Conservation (phyloP, 1,284 basidiomycete species). For the Ustilago hordei region DNA sequence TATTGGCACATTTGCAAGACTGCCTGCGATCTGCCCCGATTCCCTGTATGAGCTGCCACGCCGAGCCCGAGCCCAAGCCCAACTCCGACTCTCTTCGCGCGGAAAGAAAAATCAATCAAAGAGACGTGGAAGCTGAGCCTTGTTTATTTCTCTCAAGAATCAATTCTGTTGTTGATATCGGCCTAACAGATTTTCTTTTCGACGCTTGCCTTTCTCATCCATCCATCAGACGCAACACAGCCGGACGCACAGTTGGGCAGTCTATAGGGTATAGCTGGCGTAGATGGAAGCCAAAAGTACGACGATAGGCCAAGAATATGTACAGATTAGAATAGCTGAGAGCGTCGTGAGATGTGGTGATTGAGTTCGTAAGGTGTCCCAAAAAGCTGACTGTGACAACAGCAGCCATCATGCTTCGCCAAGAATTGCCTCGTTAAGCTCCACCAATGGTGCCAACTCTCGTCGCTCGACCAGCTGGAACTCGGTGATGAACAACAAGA, state of each 20-base stretch:
- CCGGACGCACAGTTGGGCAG: not conserved
- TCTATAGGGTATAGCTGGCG: constrained; percentile 12
- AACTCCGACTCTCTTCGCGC: constrained; percentile 9
- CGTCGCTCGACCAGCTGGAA: constrained; percentile 98
- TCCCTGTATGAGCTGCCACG: not conserved
- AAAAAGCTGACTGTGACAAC: not conserved
- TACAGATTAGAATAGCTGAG: constrained; percentile 10
- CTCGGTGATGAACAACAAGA: constrained; percentile 97
- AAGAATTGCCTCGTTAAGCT: constrained; percentile 94
- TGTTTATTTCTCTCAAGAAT: not conserved
- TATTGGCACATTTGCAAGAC: not conserved
- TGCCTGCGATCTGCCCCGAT: no score
- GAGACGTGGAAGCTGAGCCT: constrained; percentile 14
- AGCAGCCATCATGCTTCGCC: constrained; percentile 51
- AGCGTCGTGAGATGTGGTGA: not conserved
- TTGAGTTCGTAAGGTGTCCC: not conserved
- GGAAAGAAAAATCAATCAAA: constrained; percentile 1
- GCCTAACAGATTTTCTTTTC: not conserved
- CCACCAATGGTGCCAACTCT: constrained; percentile 93
- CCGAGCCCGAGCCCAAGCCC: not conserved
- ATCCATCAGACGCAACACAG: not conserved
- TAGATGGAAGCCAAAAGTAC: not conserved
- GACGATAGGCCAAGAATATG: not conserved
- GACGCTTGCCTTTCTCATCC: not conserved
- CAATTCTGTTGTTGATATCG: not conserved